phyloP scores from a whole-genome alignment of 2,329 filamentous ascomycete genomes.

The Cordyceps militaris region DNA sequence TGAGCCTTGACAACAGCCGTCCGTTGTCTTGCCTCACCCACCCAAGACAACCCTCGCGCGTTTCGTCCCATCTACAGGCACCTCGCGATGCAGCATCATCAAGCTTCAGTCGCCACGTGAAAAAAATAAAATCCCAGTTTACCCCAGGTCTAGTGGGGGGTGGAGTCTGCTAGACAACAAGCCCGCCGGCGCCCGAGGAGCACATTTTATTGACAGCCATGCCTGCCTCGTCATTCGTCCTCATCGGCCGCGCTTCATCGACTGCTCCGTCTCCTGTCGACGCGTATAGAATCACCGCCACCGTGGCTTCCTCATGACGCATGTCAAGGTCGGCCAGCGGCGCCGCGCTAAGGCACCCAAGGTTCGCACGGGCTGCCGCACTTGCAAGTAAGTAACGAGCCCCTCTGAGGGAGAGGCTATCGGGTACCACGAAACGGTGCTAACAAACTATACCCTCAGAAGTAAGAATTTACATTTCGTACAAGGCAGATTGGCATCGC shows the following conservation, averaged over 20 bases:
- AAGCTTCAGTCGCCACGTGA: neutral
- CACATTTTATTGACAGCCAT: too few species aligned
- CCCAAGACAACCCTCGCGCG: too few species aligned
- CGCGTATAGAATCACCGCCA: neutral
- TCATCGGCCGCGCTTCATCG: neutral
- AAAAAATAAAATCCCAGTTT: neutral
- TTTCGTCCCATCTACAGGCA: too few species aligned
- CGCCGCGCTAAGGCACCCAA: constrained; percentile 14
- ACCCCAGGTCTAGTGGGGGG: neutral
- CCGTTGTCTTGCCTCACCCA: too few species aligned
- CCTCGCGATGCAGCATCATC: neutral
- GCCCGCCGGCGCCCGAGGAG: neutral
- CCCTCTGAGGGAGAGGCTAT: too few species aligned
- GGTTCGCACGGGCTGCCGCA: constrained; percentile 12
- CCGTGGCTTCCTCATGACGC: constrained; percentile 12
- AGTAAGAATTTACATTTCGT: neutral
- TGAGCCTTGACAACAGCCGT: too few species aligned
- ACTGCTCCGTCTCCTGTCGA: neutral
- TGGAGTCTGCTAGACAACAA: neutral
- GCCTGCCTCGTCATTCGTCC: neutral
- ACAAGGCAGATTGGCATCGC: neutral
- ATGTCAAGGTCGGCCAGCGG: constrained; percentile 14
- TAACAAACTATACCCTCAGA: neutral
- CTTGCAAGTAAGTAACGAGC: constrained; percentile 12
- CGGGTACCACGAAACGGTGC: neutral